phyloP scores from a whole-genome alignment of 768 basidiomycete genomes.

The Chalciporus chontae region DNA sequence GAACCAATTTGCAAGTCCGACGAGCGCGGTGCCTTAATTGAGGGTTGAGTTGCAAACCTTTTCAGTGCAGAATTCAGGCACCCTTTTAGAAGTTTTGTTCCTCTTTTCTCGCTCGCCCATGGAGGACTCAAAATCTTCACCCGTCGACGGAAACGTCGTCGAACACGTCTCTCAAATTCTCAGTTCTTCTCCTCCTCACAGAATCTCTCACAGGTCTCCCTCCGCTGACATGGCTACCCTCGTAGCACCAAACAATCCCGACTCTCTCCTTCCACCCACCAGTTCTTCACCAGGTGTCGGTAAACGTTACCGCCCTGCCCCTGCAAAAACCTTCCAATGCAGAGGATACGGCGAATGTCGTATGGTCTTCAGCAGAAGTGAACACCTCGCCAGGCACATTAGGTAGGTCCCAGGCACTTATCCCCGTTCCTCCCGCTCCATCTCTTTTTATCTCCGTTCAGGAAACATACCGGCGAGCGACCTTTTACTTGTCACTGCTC shows the following conservation, averaged over 20 bases:
- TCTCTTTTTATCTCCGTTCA: slow-evolving; percentile 36
- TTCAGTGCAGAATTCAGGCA: slow-evolving; percentile 34
- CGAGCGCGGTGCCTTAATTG: slow-evolving; percentile 35
- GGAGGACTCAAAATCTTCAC: slow-evolving; percentile 34
- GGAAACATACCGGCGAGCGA: slow-evolving; percentile 97
- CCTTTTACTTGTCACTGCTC: slow-evolving; percentile 96
- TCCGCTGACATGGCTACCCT: slow-evolving; percentile 33
- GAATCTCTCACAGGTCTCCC: slow-evolving; percentile 1
- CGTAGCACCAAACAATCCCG: slow-evolving; percentile 28
- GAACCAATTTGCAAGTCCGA: slow-evolving; percentile 30
- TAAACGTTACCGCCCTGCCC: slow-evolving; percentile 77
- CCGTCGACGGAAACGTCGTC: slow-evolving; percentile 21
- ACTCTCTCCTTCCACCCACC: slow-evolving; percentile 16
- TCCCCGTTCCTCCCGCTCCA: slow-evolving; percentile 17
- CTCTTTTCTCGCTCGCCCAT: slow-evolving; percentile 33
- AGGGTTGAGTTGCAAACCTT: slow-evolving; percentile 25
- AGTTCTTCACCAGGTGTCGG: slow-evolving; percentile 27
- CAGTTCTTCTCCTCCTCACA: slow-evolving; percentile 9
- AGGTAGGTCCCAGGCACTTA: slow-evolving; percentile 53
- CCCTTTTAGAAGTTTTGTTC: slow-evolving; percentile 32
- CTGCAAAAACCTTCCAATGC: slow-evolving; percentile 94
- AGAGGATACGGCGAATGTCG: slow-evolving; percentile 92
- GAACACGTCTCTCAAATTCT: slow-evolving; percentile 5
- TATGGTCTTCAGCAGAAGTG: slow-evolving; percentile 95
- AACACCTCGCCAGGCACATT: slow-evolving; percentile 94